Base-by-base conservation (phyloP, 2,329 filamentous ascomycete genomes). In the Trichoderma pleuroti region DNA sequence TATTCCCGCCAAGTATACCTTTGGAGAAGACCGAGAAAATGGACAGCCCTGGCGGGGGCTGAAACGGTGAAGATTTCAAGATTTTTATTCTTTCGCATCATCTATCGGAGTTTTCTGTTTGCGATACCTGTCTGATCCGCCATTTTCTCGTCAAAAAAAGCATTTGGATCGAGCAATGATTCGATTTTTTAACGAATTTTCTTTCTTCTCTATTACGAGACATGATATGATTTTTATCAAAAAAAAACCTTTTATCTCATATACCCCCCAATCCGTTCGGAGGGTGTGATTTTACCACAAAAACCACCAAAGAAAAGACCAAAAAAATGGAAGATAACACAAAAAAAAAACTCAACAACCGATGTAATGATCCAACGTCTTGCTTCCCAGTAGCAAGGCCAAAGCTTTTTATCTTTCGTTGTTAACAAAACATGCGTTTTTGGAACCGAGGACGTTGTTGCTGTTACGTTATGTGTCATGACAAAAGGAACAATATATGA, bases 1-100 rank as follows among this genome's bases (percentile, higher is more conserved):
- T 39, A 83, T 86, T 34, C 82, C 85, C 14, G 77, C 79, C 68
- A 81, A 83, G 73, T 86, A 82, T 67, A 76, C 76, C 11, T 75
- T 77, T 70, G 76, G 78, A 26, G 76, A 80, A 73, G 79, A 82
- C 67, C 70, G 76, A 32, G 80, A 82, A 75, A 81, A 80, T 65
- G 72, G 72, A 16, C 75, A 72, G 52, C 78, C 79, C 8, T 78
- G 79, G 76, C 70, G 78, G 61, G 76, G 76, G 24, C 73, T 79
- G 61, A 74, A 75, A 34, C 73, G 76, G 36, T 71, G 70, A 71
- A 61, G 28, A 36, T 21, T 21, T 32, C 36, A 28, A n/a, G 18
- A 8, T 14, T 32, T 32, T 59, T 59, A 14, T 34, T 34, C n/a
- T 59, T 66, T 56, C 56, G 28, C 65, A 60, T 61, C 21, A 49